Conservation (phyloP, 116 monocot species). For the Cymodocea nodosa region DNA sequence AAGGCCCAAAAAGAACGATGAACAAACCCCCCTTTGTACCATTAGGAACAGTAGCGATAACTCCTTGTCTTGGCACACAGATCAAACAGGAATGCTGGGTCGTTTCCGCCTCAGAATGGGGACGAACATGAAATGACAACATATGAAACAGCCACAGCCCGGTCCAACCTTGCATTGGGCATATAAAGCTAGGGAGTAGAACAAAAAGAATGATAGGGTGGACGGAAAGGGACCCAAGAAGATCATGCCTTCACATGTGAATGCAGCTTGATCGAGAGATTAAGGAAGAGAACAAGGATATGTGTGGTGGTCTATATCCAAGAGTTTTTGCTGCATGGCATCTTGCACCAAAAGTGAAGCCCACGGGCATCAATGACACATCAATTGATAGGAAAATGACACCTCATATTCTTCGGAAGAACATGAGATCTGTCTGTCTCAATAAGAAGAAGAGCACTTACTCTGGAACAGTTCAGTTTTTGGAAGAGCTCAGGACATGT, state of each 20-base stretch:
- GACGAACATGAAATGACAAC: slow-evolving; percentile 1
- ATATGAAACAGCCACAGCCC: background rate
- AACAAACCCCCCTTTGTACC: too few relatives aligned
- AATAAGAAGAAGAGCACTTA: background rate
- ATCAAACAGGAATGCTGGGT: background rate
- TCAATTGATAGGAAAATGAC: background rate
- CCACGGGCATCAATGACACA: background rate
- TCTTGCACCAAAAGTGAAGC: background rate
- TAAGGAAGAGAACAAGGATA: background rate
- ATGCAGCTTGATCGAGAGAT: background rate
- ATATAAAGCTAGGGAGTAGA: background rate
- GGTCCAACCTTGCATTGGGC: background rate
- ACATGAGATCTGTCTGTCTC: background rate
- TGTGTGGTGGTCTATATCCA: background rate
- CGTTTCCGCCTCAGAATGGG: background rate
- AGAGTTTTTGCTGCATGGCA: background rate
- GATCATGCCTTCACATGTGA: slow-evolving; percentile 5
- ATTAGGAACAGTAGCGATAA: background rate
- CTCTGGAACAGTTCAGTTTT: too few relatives aligned
- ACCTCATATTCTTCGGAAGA: background rate
- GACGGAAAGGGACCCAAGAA: slow-evolving; percentile 5
- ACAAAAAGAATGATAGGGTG: slow-evolving; percentile 4
- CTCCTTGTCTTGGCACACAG: background rate
- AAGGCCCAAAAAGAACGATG: too few relatives aligned
- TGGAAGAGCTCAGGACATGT: too few relatives aligned